A percentile compares a stretch with the other conserved stretches of the same genome.
Conservation (phyloP, 192 early-diverging fungal genomes). For the Rhizoclosmatium sp. region DNA sequence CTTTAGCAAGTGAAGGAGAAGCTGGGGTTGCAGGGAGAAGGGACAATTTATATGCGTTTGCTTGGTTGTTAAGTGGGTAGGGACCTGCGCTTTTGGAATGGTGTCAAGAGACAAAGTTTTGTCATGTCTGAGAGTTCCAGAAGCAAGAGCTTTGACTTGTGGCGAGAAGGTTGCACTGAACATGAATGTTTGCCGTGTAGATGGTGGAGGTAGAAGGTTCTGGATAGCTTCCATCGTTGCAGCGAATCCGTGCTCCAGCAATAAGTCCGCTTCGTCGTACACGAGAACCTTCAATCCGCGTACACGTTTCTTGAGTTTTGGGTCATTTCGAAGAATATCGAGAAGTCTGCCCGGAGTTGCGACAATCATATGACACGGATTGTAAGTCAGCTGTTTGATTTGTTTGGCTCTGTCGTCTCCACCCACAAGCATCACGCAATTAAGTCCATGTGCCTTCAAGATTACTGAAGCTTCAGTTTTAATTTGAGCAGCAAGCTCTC, state of each 20-base stretch:
- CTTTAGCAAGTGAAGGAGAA: conserved; percentile 50
- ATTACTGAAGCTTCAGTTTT: conserved; percentile 77
- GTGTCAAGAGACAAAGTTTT: conserved; percentile 78
- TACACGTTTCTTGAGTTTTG: conserved; percentile 23
- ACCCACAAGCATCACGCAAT: conserved; percentile 83
- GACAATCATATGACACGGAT: conserved; percentile 74
- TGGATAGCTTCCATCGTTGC: conserved; percentile 69
- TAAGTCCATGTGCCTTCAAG: conserved; percentile 58
- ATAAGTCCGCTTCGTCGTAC: conserved; percentile 31
- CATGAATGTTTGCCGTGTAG: conserved; percentile 80
- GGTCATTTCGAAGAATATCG: conserved; percentile 80
- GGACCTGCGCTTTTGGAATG: conserved; percentile 65
- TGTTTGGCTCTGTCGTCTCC: conserved; percentile 81
- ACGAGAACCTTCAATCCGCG: conserved; percentile 23
- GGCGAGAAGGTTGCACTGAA: conserved; percentile 87
- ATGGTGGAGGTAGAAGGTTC: conserved; percentile 55
- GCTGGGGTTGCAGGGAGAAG: conserved; percentile 50
- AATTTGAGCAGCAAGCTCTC: conserved; percentile 90
- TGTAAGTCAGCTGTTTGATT: conserved; percentile 41
- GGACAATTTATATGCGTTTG: conserved; percentile 37
- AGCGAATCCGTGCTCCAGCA: conserved; percentile 89
- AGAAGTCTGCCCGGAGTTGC: conserved; percentile 93
- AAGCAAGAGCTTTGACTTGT: conserved; percentile 59
- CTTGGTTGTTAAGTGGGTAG: conserved; percentile 72
- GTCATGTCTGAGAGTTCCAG: conserved; percentile 69